Evolutionary conservation across 2,329 filamentous ascomycete species (phyloP).

Genomic region (Ophiosphaerella korrae): DNA sequence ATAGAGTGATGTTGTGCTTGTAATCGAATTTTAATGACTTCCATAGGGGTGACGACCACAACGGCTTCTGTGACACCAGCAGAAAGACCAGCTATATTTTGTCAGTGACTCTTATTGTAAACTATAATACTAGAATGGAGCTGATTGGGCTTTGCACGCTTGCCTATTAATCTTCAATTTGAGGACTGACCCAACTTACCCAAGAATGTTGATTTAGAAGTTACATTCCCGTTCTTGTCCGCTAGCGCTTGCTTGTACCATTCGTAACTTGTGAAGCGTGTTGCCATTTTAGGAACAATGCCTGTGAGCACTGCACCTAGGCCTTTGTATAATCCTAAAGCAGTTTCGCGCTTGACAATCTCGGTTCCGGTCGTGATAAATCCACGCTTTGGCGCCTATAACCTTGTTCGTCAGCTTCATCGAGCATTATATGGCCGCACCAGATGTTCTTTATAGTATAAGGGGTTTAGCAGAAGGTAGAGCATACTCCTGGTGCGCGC

Average conservation of each 20-base stretch:
- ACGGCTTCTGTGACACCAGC: slow-evolving; percentile 97
- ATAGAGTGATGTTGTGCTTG: slow-evolving; percentile 98
- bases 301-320: slow-evolving; percentile 95
- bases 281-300: slow-evolving; percentile 99
- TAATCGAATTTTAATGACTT: slow-evolving; percentile 97
- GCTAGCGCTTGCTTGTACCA: slow-evolving; percentile 86
- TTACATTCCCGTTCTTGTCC: slow-evolving; percentile 68
- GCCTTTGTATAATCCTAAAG: slow-evolving; percentile 93
- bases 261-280: slow-evolving; percentile 97
- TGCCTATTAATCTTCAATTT: background rate
- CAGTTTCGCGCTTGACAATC: slow-evolving; percentile 88
- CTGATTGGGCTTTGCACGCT: too few species aligned
- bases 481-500: slow-evolving; percentile 73
- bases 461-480: background rate
- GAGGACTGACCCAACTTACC: slow-evolving; percentile 55
- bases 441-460: background rate
- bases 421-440: background rate
- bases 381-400: slow-evolving; percentile 73
- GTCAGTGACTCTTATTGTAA: slow-evolving; percentile 16
- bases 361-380: slow-evolving; percentile 85
- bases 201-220: slow-evolving; percentile 73
- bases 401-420: slow-evolving; percentile 9
- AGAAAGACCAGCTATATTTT: slow-evolving; percentile 72
- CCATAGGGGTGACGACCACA: slow-evolving; percentile 96
- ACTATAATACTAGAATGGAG: too few species aligned